Conservation (phyloP, 2,329 filamentous ascomycete genomes). For the Trichoderma polysporum region DNA sequence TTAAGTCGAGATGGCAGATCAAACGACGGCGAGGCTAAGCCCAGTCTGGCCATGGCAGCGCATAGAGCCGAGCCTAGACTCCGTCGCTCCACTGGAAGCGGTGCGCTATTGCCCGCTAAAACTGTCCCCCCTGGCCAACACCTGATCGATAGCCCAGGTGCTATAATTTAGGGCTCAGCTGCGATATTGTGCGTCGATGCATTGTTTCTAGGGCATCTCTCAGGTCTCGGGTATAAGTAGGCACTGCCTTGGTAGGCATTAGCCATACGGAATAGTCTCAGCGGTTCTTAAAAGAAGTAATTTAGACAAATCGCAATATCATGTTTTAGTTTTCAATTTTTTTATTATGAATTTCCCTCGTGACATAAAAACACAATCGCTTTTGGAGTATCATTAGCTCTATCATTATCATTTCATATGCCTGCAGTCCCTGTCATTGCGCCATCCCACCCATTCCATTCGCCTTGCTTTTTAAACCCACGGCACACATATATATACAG, state of each 20-base stretch:
- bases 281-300: no score
- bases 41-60: background rate
- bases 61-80: background rate
- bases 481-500: background rate
- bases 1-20: background rate
- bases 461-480: background rate
- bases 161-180: background rate
- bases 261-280: no score
- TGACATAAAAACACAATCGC: background rate
- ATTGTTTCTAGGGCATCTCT: no score
- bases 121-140: background rate
- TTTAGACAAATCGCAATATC: background rate
- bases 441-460: constrained; percentile 9
- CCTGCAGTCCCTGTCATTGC: constrained; percentile 2
- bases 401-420: background rate
- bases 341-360: no score
- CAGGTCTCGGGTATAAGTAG: no score
- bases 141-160: background rate
- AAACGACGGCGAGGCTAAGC: background rate
- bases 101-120: background rate
- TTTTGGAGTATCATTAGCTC: background rate
- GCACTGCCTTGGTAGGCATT: no score
- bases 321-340: background rate
- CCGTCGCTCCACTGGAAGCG: background rate
- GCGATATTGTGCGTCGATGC: no score